Percentiles rank a stretch among this genome's conserved stretches.
Conservation (phyloP, 192 early-diverging fungal genomes). For the Thoreauomyces humboldtii region DNA sequence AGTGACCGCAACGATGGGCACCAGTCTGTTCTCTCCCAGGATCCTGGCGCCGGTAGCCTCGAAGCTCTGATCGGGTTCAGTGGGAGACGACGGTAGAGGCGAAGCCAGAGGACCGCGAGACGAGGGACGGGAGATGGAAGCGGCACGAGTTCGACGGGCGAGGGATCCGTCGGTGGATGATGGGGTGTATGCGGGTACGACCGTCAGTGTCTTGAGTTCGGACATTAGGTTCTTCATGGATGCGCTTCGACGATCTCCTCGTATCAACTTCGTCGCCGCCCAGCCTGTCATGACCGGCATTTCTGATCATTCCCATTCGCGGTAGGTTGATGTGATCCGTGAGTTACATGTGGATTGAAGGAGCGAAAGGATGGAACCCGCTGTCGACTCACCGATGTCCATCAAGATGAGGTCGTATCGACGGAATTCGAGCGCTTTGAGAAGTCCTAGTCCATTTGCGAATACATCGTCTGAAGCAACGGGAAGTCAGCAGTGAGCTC, state of each 20-base stretch:
- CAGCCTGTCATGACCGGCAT: conserved; percentile 10
- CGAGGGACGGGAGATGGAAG: not conserved
- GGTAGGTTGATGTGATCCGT: too few species aligned
- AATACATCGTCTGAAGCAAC: conserved; percentile 1
- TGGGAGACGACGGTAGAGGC: not conserved
- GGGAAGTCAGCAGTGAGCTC: not conserved
- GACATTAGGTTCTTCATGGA: not conserved
- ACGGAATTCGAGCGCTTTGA: not conserved
- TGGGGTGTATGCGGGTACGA: not conserved
- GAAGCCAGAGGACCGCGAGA: not conserved
- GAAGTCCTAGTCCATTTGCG: conserved; percentile 1
- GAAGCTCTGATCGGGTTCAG: not conserved
- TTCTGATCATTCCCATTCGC: too few species aligned
- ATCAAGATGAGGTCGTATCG: conserved; percentile 19
- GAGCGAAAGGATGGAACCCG: not conserved
- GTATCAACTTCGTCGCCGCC: conserved; percentile 10
- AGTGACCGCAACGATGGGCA: conserved; percentile 16
- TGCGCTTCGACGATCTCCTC: not conserved
- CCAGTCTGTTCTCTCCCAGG: conserved; percentile 11
- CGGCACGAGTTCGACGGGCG: not conserved
- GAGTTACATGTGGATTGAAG: not conserved
- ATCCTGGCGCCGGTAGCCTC: conserved; percentile 3
- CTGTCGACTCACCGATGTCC: conserved; percentile 6
- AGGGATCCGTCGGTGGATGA: not conserved
- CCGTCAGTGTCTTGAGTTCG: not conserved